Conservation (phyloP, 768 basidiomycete species). For the Gyrodon lividus region DNA sequence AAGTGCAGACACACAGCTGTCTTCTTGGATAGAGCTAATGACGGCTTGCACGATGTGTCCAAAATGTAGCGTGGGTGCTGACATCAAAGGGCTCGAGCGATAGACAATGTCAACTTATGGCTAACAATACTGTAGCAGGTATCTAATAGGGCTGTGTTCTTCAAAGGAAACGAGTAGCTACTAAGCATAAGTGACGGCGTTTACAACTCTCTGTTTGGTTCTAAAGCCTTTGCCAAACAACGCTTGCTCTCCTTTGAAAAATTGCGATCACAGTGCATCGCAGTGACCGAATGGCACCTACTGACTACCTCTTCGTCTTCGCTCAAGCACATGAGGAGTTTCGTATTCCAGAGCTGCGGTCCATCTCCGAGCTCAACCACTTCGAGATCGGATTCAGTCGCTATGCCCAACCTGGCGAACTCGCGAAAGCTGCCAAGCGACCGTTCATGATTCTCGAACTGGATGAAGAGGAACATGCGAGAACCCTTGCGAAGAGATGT, state of each 20-base stretch:
- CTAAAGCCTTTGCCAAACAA: conserved; percentile 14
- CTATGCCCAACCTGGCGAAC: conserved; percentile 41
- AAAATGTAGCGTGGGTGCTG: conserved; percentile 16
- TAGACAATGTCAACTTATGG: too few relatives aligned
- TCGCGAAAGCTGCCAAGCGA: conserved; percentile 45
- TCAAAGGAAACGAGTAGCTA: too few relatives aligned
- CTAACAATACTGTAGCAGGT: too few relatives aligned
- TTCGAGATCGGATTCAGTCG: conserved; percentile 53
- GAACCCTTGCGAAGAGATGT: conserved; percentile 70
- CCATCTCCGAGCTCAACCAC: conserved; percentile 70
- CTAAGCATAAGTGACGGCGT: too few relatives aligned
- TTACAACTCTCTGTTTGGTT: background rate
- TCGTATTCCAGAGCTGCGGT: conserved; percentile 77
- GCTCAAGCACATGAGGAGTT: conserved; percentile 83
- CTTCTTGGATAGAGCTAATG: conserved; percentile 33
- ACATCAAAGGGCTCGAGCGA: conserved; percentile 12
- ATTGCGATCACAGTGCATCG: background rate
- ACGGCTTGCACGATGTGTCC: conserved; percentile 30
- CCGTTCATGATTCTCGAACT: conserved; percentile 78
- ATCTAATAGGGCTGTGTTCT: too few relatives aligned
- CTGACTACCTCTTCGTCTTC: conserved; percentile 65
- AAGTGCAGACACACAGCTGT: conserved; percentile 28
- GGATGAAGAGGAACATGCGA: conserved; percentile 69
- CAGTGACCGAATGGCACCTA: conserved; percentile 15
- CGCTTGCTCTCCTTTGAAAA: conserved; percentile 2